phyloP scores from a whole-genome alignment of 345 rosid genomes.

The Theobroma cacao region DNA sequence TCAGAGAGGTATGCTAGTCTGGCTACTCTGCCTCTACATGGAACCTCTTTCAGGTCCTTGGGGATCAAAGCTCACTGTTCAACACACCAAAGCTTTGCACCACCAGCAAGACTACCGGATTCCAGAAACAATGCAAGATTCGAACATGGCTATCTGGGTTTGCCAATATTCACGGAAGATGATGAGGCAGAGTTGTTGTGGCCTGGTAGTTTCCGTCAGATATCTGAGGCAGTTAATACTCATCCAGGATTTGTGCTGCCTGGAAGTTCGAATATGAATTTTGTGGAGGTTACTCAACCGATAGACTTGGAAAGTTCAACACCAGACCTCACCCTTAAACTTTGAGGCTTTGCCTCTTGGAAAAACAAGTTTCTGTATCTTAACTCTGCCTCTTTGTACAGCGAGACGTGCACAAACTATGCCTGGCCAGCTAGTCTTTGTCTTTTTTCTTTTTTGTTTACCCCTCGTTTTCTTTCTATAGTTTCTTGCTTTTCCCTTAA shows the following conservation, averaged over 20 bases:
- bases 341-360: constrained; percentile 27
- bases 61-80: constrained; percentile 69
- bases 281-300: constrained; percentile 30
- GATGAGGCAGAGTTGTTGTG: constrained; percentile 61
- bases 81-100: constrained; percentile 30
- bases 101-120: constrained; percentile 38
- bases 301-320: constrained; percentile 37
- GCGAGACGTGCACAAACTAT: constrained; percentile 5
- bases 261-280: constrained; percentile 35
- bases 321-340: constrained; percentile 71
- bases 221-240: constrained; percentile 21
- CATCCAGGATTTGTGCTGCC: constrained; percentile 29
- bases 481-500: not conserved
- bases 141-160: constrained; percentile 43
- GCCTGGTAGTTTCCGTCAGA: constrained; percentile 76
- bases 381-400: constrained; percentile 19
- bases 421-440: not conserved
- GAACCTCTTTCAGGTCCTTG: constrained; percentile 48
- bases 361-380: constrained; percentile 12
- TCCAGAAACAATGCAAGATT: constrained; percentile 46
- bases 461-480: not conserved
- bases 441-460: not conserved
- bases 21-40: constrained; percentile 62
- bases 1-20: constrained; percentile 47
- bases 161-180: constrained; percentile 51